Percentiles rank a stretch among this genome's conserved stretches.
Evolutionary conservation across 352 stramenopile species (phyloP).

Genomic region (Discostella stelligera): DNA sequence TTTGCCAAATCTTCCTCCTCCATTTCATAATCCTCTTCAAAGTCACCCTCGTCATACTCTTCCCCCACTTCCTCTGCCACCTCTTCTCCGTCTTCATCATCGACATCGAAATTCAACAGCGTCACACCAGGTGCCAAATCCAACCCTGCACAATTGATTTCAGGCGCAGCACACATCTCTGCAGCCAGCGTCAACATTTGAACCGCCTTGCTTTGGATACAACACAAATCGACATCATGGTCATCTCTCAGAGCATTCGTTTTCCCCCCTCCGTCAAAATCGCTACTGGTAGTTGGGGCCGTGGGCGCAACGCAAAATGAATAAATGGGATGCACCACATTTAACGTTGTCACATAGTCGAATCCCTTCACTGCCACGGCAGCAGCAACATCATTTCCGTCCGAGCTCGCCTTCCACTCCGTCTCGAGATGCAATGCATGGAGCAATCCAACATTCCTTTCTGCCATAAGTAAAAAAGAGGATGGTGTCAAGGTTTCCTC

Average conservation of each 20-base stretch:
- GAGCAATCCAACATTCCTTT: slow-evolving; percentile 49
- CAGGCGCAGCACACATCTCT: slow-evolving; percentile 62
- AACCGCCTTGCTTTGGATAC: slow-evolving; percentile 72
- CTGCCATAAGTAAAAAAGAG: slow-evolving; percentile 64
- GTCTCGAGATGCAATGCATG: slow-evolving; percentile 64
- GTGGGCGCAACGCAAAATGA: slow-evolving; percentile 53
- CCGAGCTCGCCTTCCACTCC: slow-evolving; percentile 43
- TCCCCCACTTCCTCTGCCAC: slow-evolving; percentile 21
- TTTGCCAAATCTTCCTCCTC: slow-evolving; percentile 29
- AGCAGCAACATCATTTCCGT: background rate
- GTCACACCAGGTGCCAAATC: slow-evolving; percentile 36
- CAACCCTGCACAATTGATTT: background rate
- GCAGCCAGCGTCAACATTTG: slow-evolving; percentile 69
- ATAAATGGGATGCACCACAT: slow-evolving; percentile 65
- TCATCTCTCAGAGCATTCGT: slow-evolving; percentile 39
- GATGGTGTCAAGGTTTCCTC: slow-evolving; percentile 29
- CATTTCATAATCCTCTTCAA: slow-evolving; percentile 47
- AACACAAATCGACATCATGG: slow-evolving; percentile 69
- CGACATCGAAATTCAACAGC: slow-evolving; percentile 29
- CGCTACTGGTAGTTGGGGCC: slow-evolving; percentile 19
- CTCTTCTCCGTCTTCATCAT: slow-evolving; percentile 45
- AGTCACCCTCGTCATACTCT: slow-evolving; percentile 19
- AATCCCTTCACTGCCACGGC: slow-evolving; percentile 48
- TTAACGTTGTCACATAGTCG: slow-evolving; percentile 74
- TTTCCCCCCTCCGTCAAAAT: slow-evolving; percentile 13